These are phyloP conservation scores for Domatiomyces globalis DNA, from an alignment of 2,329 filamentous ascomycete species.

Conservation along the genomic window DNA sequence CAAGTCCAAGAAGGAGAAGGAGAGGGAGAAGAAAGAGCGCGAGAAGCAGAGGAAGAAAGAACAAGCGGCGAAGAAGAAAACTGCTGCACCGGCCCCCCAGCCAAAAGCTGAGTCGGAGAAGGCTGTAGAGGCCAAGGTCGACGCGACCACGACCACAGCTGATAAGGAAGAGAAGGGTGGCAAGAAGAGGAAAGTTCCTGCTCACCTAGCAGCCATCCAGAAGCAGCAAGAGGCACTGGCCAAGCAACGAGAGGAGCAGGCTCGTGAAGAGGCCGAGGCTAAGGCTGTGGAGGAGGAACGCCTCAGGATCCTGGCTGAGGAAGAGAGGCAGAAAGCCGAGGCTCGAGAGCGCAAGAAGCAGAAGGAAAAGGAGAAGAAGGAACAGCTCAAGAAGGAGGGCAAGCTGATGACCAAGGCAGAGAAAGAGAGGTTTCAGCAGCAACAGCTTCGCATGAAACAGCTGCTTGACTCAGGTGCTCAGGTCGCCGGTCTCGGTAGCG, in stretches of 20 bases:
- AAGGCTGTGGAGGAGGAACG: constrained; percentile 28
- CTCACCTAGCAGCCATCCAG: constrained; percentile 36
- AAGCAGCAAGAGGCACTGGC: constrained; percentile 35
- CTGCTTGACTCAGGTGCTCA: constrained; percentile 34
- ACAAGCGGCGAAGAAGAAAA: constrained; percentile 83
- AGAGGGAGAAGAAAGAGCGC: constrained; percentile 92
- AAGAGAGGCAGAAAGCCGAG: constrained; percentile 34
- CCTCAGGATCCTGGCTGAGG: constrained; percentile 27
- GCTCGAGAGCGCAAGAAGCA: constrained; percentile 34
- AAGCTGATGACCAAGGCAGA: constrained; percentile 37
- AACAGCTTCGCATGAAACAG: constrained; percentile 36
- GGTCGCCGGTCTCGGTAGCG: constrained; percentile 31
- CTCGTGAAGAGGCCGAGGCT: constrained; percentile 27
- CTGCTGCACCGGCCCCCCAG: constrained; percentile 34
- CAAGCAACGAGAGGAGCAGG: constrained; percentile 33
- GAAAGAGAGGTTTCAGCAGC: constrained; percentile 32
- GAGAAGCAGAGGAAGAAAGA: constrained; percentile 99
- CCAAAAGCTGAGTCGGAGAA: constrained; percentile 44
- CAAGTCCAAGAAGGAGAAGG: constrained; percentile 96
- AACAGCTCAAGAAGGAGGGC: constrained; percentile 35
- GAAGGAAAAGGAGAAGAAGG: constrained; percentile 37
- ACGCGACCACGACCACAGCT: constrained; percentile 25
- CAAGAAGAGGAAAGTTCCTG: constrained; percentile 81
- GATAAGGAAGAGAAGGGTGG: constrained; percentile 71
- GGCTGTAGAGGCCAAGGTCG: constrained; percentile 36